A percentile compares a stretch with the other conserved stretches of the same genome.
phyloP scores from a whole-genome alignment of 2,329 filamentous ascomycete species.

The Lecanosticta acicola region DNA sequence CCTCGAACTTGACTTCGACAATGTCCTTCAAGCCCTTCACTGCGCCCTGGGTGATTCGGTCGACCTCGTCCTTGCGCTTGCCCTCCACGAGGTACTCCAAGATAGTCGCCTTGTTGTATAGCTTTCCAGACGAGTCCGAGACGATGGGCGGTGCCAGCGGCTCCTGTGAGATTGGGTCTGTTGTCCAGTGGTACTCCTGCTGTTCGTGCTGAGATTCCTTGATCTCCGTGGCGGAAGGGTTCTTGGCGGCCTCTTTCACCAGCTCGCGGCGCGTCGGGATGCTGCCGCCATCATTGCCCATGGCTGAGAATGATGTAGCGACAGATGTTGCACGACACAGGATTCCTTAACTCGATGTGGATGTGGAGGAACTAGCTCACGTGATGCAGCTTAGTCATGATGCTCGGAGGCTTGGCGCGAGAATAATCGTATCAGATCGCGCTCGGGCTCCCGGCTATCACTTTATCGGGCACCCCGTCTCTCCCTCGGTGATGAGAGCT shows the following conservation, averaged over 20 bases:
- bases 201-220: slow-evolving; percentile 85
- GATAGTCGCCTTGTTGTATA: slow-evolving; percentile 94
- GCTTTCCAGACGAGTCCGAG: slow-evolving; percentile 72
- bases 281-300: slow-evolving; percentile 96
- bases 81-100: slow-evolving; percentile 60
- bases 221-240: slow-evolving; percentile 74
- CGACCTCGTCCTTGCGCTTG: slow-evolving; percentile 54
- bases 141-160: slow-evolving; percentile 70
- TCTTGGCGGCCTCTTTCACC: slow-evolving; percentile 84
- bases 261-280: slow-evolving; percentile 95
- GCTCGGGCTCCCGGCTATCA: background rate
- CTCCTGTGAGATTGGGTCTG: slow-evolving; percentile 78
- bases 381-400: too few species aligned
- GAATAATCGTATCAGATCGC: background rate
- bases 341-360: too few species aligned
- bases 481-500: background rate
- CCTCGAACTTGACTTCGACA: slow-evolving; percentile 73
- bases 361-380: too few species aligned
- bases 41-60: slow-evolving; percentile 54
- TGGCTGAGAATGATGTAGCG: slow-evolving; percentile 34
- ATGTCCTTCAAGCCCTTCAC: slow-evolving; percentile 82
- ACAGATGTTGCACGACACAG: background rate
- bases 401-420: background rate
- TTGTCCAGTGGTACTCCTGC: slow-evolving; percentile 78
- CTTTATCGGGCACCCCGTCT: background rate